Evolutionary conservation across 2,329 filamentous ascomycete genomes (phyloP).

Genomic region (Trichoderma arundinaceum): DNA sequence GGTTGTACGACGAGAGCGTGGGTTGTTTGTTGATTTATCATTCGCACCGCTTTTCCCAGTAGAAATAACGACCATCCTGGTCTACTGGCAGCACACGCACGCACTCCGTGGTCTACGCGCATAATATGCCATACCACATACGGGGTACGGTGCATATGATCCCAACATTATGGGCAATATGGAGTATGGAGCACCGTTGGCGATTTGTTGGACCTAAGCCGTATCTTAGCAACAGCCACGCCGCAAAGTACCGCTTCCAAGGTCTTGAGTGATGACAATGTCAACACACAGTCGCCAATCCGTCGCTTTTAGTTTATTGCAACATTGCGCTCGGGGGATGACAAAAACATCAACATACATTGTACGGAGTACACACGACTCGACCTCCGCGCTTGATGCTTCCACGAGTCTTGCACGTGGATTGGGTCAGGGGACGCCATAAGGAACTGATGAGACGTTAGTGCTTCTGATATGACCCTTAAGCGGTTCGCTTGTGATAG

Average conservation of each 20-base stretch:
- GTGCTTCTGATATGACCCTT: constrained; percentile 12
- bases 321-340: background rate
- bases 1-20: too few species aligned
- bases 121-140: too few species aligned
- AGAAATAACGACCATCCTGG: too few species aligned
- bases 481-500: constrained; percentile 17
- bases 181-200: background rate
- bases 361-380: background rate
- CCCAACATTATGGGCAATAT: background rate
- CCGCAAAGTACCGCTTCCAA: background rate
- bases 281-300: background rate
- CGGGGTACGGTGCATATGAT: too few species aligned
- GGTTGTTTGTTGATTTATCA: too few species aligned
- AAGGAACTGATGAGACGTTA: constrained; percentile 11
- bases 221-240: background rate
- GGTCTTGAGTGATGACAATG: background rate
- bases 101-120: too few species aligned
- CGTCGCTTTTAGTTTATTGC: background rate
- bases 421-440: constrained; percentile 2
- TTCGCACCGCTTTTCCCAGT: too few species aligned
- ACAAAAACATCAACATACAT: background rate
- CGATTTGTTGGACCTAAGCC: background rate
- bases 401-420: constrained; percentile 24
- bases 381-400: constrained; percentile 10
- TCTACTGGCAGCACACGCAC: too few species aligned